These are phyloP conservation scores for Pelargonium myrrhifolium DNA, from an alignment of 441 rosid species.

Conservation along the genomic window DNA sequence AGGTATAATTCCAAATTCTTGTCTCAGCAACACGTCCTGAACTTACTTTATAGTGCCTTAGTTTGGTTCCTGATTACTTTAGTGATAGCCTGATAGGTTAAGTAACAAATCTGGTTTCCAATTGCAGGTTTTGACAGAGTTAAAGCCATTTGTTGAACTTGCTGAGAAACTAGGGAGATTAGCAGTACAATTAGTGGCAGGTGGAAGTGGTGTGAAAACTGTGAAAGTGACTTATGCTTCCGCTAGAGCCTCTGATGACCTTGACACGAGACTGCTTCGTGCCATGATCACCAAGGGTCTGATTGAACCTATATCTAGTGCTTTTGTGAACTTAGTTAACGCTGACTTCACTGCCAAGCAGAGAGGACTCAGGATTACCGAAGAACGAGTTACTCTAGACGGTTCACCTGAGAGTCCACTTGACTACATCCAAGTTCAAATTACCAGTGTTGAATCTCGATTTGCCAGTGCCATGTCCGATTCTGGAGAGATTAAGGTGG, in stretches of 20 bases:
- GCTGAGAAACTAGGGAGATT: conserved; percentile 85
- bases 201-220: conserved; percentile 76
- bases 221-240: conserved; percentile 73
- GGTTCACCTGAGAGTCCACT: conserved; percentile 76
- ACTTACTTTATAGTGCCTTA: no score
- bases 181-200: conserved; percentile 80
- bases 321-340: conserved; percentile 75
- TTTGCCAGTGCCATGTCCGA: conserved; percentile 83
- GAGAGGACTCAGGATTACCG: conserved; percentile 70
- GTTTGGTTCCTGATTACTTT: no score
- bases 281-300: conserved; percentile 93
- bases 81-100: no score
- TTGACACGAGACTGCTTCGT: conserved; percentile 86
- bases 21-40: no score
- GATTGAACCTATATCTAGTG: conserved; percentile 80
- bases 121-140: conserved; percentile 54
- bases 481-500: conserved; percentile 43
- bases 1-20: conserved; percentile 20
- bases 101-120: background rate
- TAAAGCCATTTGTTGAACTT: conserved; percentile 68
- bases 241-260: conserved; percentile 70
- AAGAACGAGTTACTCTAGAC: conserved; percentile 61
- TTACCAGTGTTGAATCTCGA: conserved; percentile 72
- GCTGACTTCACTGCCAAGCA: conserved; percentile 96
- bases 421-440: conserved; percentile 64